Evolutionary conservation across 2,329 filamentous ascomycete genomes (phyloP).

Genomic region (Chrysoporthe deuterocubensis): DNA sequence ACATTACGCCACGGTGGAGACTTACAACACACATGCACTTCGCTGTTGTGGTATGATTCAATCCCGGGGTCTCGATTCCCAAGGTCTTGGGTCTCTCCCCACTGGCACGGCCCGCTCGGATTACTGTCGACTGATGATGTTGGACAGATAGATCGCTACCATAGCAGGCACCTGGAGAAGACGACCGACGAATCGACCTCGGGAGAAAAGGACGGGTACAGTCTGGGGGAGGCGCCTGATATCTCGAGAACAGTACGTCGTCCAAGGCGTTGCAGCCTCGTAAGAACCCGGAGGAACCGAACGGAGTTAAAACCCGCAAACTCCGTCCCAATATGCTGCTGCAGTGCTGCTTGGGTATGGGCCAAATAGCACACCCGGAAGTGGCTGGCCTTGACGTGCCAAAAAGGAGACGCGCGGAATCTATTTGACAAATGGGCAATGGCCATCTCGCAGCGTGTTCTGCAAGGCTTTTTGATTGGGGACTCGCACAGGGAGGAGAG

Average conservation of each 20-base stretch:
- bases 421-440: neutral
- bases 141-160: too few relatives aligned
- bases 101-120: neutral
- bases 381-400: too few relatives aligned
- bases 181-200: too few relatives aligned
- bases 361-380: too few relatives aligned
- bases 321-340: neutral
- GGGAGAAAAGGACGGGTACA: too few relatives aligned
- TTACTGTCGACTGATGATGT: neutral
- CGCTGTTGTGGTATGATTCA: neutral
- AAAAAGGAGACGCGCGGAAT: too few relatives aligned
- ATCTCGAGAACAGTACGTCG: neutral
- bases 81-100: neutral
- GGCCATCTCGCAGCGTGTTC: neutral
- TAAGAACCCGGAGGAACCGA: neutral
- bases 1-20: constrained; percentile 15
- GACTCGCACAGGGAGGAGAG: neutral
- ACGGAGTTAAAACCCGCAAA: neutral
- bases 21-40: neutral
- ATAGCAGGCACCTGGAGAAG: too few relatives aligned
- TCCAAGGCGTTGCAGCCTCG: neutral
- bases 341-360: neutral
- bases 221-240: too few relatives aligned
- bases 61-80: neutral
- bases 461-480: neutral